A percentile compares a stretch with the other conserved stretches of the same genome.
phyloP scores from a whole-genome alignment of 176 grass and related monocot species.

The Coix lacrymajobi region DNA sequence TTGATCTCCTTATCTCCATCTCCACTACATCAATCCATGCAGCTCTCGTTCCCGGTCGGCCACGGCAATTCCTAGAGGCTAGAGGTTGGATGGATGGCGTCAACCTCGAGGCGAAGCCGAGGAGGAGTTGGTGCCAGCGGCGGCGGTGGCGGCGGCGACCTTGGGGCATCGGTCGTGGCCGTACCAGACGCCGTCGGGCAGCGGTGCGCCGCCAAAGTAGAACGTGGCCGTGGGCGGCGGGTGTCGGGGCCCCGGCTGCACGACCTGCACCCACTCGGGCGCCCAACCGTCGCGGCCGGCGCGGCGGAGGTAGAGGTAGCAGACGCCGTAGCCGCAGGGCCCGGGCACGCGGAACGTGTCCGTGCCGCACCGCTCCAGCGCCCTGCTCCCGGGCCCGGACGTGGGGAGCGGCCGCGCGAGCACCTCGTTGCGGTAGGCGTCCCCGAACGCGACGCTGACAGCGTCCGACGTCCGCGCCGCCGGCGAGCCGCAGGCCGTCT shows the following conservation, averaged over 20 bases:
- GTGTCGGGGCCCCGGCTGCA: conserved; percentile 22
- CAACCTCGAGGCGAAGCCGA: background rate
- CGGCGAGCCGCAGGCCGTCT: conserved; percentile 73
- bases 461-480: conserved; percentile 41
- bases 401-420: conserved; percentile 53
- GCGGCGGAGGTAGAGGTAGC: conserved; percentile 85
- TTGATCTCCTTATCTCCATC: too few relatives aligned
- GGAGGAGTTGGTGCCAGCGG: background rate
- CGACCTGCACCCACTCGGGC: conserved; percentile 66
- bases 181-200: conserved; percentile 70
- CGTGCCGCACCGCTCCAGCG: conserved; percentile 62
- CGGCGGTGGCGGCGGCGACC: background rate
- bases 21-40: too few relatives aligned
- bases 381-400: background rate
- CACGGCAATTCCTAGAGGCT: too few relatives aligned
- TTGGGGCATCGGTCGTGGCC: conserved; percentile 68
- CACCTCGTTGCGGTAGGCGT: conserved; percentile 69
- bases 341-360: conserved; percentile 67
- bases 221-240: conserved; percentile 30
- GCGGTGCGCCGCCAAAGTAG: conserved; percentile 52
- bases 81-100: background rate
- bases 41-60: too few relatives aligned
- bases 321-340: conserved; percentile 74
- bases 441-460: conserved; percentile 76
- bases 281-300: conserved; percentile 63